Conservation (phyloP, 495 filamentous ascomycete species). For the Trichocladium uniseriatum region DNA sequence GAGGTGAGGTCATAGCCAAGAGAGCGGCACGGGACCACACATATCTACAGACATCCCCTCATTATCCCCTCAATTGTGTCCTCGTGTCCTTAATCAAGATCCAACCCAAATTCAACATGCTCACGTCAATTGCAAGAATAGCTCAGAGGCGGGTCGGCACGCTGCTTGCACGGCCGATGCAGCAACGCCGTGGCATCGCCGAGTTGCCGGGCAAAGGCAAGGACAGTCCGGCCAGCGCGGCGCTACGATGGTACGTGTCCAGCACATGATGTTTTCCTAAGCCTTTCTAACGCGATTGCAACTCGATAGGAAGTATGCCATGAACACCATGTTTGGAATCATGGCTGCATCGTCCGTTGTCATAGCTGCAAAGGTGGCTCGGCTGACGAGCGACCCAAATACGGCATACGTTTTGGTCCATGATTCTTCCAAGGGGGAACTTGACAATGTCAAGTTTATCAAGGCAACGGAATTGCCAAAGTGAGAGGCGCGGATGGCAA, state of each 20-base stretch:
- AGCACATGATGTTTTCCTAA: not conserved
- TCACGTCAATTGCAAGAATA: not conserved
- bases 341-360: slow-evolving; percentile 6
- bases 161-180: not conserved
- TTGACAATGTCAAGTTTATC: slow-evolving; percentile 14
- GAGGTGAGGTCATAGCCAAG: no score
- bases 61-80: no score
- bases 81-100: no score
- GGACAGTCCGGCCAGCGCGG: slow-evolving; percentile 4
- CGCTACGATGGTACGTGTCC: slow-evolving; percentile 1
- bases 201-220: not conserved
- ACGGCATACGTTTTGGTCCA: slow-evolving; percentile 11
- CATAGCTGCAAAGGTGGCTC: slow-evolving; percentile 5
- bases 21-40: no score
- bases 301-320: slow-evolving; percentile 2
- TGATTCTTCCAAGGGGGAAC: slow-evolving; percentile 13
- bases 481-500: no score
- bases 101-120: not conserved
- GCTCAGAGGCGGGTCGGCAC: not conserved
- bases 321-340: slow-evolving; percentile 10
- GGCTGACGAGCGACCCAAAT: not conserved
- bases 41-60: no score
- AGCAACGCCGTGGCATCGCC: not conserved
- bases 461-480: slow-evolving; percentile 5
- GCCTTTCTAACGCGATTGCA: not conserved